A percentile compares a stretch with the other conserved stretches of the same genome.
These are phyloP conservation scores for Coemansia reversa DNA, from an alignment of 192 early-diverging fungal species.

Conservation along the genomic window DNA sequence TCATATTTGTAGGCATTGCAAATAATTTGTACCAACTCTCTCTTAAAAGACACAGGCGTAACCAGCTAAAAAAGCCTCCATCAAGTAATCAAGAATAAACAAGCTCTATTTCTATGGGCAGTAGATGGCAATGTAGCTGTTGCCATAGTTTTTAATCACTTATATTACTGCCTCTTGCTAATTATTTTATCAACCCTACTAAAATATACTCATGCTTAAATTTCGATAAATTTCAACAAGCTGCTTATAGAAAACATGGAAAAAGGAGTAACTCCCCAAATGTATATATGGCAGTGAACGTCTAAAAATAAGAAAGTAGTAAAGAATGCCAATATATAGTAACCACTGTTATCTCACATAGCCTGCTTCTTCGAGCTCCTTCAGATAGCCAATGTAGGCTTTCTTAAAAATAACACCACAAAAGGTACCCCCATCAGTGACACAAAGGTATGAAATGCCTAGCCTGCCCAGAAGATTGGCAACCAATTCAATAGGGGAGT, in stretches of 20 bases:
- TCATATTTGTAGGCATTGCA: slow-evolving; percentile 32
- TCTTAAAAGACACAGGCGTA: slow-evolving; percentile 22
- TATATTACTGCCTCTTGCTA: too few species aligned
- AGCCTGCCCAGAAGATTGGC: slow-evolving; percentile 82
- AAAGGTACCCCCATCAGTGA: slow-evolving; percentile 71
- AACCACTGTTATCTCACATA: slow-evolving; percentile 13
- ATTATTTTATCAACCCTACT: too few species aligned
- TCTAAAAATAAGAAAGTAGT: too few species aligned
- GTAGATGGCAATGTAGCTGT: too few species aligned
- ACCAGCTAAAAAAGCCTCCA: neutral
- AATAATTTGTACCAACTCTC: slow-evolving; percentile 52
- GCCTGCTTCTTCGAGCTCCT: slow-evolving; percentile 64
- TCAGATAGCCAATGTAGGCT: slow-evolving; percentile 70
- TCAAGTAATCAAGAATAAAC: neutral
- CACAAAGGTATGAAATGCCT: slow-evolving; percentile 78
- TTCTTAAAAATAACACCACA: slow-evolving; percentile 88
- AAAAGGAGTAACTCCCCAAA: too few species aligned
- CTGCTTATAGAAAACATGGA: neutral
- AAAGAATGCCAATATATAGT: neutral
- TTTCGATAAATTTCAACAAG: neutral
- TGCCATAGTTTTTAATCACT: too few species aligned
- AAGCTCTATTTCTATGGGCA: too few species aligned
- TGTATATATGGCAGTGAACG: too few species aligned
- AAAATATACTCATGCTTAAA: neutral
- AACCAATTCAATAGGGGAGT: slow-evolving; percentile 82